Conservation (phyloP, 2,329 filamentous ascomycete species). For the Lecanicillium sp. region DNA sequence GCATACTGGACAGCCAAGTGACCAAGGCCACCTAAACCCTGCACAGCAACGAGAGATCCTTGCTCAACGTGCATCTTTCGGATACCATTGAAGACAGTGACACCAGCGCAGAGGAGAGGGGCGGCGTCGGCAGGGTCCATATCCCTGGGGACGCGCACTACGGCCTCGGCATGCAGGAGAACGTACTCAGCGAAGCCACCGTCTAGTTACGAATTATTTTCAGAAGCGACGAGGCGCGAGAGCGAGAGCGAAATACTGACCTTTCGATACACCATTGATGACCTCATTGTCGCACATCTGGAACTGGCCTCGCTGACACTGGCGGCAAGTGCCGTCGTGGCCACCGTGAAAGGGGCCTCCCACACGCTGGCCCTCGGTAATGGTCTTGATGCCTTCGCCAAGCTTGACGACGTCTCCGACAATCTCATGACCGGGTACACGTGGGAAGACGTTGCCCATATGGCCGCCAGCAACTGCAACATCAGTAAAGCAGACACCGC, state of each 20-base stretch:
- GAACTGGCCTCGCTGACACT: slow-evolving; percentile 50
- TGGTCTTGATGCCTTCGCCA: slow-evolving; percentile 45
- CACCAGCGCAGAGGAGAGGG: slow-evolving; percentile 55
- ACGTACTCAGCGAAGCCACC: slow-evolving; percentile 59
- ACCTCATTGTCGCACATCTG: slow-evolving; percentile 53
- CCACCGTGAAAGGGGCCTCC: slow-evolving; percentile 63
- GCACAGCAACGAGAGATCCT: slow-evolving; percentile 44
- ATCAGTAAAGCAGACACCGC: slow-evolving; percentile 64
- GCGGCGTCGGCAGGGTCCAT: slow-evolving; percentile 44
- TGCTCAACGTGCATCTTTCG: slow-evolving; percentile 43
- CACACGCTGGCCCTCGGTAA: slow-evolving; percentile 56
- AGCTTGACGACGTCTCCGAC: slow-evolving; percentile 60
- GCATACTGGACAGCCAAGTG: slow-evolving; percentile 73
- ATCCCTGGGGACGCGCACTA: slow-evolving; percentile 43
- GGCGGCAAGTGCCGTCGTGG: slow-evolving; percentile 47
- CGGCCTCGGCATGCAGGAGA: slow-evolving; percentile 50
- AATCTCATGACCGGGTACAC: slow-evolving; percentile 62
- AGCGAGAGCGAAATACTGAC: too few species aligned
- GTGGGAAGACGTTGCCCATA: slow-evolving; percentile 50
- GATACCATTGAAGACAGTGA: slow-evolving; percentile 54
- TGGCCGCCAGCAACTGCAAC: slow-evolving; percentile 34
- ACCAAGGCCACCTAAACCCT: slow-evolving; percentile 68
- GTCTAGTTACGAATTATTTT: too few species aligned
- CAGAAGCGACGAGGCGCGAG: too few species aligned
- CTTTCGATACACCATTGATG: slow-evolving; percentile 57